Percentiles rank a stretch among this genome's conserved stretches.
phyloP scores from a whole-genome alignment of 1,284 basidiomycete genomes.

The Apiotrichum akiyoshidainum region DNA sequence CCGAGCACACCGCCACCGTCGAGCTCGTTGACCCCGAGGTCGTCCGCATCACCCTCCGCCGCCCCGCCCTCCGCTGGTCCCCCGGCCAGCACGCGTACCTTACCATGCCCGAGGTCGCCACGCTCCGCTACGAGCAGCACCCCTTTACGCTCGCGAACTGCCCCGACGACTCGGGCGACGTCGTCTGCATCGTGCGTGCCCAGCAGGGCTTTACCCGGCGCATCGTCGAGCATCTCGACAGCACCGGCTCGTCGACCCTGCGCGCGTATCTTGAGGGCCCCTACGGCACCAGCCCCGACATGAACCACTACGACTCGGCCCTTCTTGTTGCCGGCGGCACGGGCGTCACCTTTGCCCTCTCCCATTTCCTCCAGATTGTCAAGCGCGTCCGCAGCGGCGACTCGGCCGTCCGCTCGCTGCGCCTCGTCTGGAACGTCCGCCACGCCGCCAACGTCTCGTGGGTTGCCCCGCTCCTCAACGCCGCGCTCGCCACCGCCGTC shows the following conservation, averaged over 20 bases:
- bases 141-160: conserved; percentile 40
- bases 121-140: conserved; percentile 45
- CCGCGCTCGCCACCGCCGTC: conserved; percentile 6
- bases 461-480: conserved; percentile 22
- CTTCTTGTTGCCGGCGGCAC: conserved; percentile 45
- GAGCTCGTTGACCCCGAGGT: conserved; percentile 56
- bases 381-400: conserved; percentile 23
- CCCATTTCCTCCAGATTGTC: conserved; percentile 36
- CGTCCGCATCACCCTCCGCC: conserved; percentile 15
- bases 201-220: conserved; percentile 37
- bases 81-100: conserved; percentile 43
- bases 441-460: conserved; percentile 2
- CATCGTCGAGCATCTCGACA: conserved; percentile 12
- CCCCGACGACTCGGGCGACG: neutral
- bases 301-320: conserved; percentile 32
- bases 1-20: conserved; percentile 19
- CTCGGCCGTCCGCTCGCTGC: conserved; percentile 24
- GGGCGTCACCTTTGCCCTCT: conserved; percentile 38
- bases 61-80: conserved; percentile 26
- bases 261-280: conserved; percentile 39
- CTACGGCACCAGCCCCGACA: conserved; percentile 30
- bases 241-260: conserved; percentile 12
- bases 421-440: conserved; percentile 40
- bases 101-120: conserved; percentile 37
- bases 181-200: conserved; percentile 14